A percentile compares a stretch with the other conserved stretches of the same genome.
These are phyloP conservation scores for Pyrenophora tritici-repentis DNA, from an alignment of 2,329 filamentous ascomycete species.

Conservation along the genomic window DNA sequence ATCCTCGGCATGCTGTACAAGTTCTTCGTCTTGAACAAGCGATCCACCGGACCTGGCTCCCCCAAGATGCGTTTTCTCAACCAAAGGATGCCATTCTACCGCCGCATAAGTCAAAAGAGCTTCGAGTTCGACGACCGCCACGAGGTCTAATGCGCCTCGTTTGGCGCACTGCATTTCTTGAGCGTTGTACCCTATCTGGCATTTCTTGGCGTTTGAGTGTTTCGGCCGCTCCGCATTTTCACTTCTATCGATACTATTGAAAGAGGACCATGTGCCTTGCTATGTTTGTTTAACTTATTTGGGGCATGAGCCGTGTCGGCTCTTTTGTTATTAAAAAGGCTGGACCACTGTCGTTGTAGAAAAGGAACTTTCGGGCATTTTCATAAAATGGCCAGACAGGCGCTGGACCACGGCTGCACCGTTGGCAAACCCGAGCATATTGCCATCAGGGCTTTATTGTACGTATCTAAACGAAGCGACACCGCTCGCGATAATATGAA, in stretches of 20 bases:
- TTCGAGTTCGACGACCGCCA: conserved; percentile 44
- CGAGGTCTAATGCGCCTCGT: conserved; percentile 32
- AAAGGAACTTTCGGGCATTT: neutral
- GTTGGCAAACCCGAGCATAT: neutral
- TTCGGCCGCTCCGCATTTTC: conserved; percentile 23
- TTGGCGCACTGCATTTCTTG: conserved; percentile 25
- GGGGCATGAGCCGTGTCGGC: neutral
- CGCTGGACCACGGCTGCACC: conserved; percentile 1
- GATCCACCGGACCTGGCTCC: conserved; percentile 20
- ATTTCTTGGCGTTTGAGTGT: conserved; percentile 31
- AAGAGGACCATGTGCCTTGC: conserved; percentile 2
- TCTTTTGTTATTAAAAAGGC: conserved; percentile 11
- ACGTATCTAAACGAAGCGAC: conserved; percentile 3
- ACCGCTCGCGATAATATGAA: conserved; percentile 11
- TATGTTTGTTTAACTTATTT: conserved; percentile 17
- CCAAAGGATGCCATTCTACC: conserved; percentile 43
- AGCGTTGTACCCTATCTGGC: conserved; percentile 26
- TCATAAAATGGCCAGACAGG: conserved; percentile 4
- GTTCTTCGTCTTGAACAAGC: conserved; percentile 50
- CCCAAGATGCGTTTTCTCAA: conserved; percentile 22
- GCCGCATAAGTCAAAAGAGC: conserved; percentile 44
- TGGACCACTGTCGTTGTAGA: conserved; percentile 3
- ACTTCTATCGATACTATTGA: conserved; percentile 15
- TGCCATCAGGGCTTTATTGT: neutral
- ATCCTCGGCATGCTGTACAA: conserved; percentile 59